These are phyloP conservation scores for Russula ochroleuca DNA, from an alignment of 768 basidiomycete genomes.

Conservation along the genomic window DNA sequence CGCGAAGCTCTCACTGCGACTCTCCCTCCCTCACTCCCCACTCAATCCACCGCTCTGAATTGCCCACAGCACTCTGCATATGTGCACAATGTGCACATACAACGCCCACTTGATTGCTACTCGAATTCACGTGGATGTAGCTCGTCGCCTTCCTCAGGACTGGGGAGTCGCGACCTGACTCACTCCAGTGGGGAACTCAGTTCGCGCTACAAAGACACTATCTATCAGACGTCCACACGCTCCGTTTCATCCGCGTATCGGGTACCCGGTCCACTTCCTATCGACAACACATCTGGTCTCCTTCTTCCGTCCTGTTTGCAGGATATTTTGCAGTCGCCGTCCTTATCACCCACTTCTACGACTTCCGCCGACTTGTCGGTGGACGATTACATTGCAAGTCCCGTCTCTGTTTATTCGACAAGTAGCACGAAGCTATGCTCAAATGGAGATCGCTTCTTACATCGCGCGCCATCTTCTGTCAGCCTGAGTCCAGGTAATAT, in stretches of 20 bases:
- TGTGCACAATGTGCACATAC: conserved; percentile 1
- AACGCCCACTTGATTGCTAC: conserved; percentile 4
- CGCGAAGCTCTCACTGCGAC: conserved; percentile 54
- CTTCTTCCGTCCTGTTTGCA: conserved; percentile 76
- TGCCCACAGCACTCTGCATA: not conserved
- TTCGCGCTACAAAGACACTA: conserved; percentile 48
- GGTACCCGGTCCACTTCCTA: conserved; percentile 27
- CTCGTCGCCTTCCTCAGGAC: not conserved
- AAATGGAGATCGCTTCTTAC: conserved; percentile 20
- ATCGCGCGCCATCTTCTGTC: conserved; percentile 26
- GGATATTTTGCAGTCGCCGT: conserved; percentile 67
- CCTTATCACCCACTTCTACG: conserved; percentile 49
- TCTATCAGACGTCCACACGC: conserved; percentile 66
- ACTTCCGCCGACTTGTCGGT: conserved; percentile 62
- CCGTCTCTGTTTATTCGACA: conserved; percentile 21
- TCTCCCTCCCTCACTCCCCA: conserved; percentile 12
- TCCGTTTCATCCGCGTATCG: conserved; percentile 37
- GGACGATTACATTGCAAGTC: conserved; percentile 44
- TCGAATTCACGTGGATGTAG: conserved; percentile 6
- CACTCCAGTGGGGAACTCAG: conserved; percentile 42
- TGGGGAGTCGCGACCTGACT: conserved; percentile 16
- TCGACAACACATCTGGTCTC: conserved; percentile 35
- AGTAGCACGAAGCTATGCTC: conserved; percentile 17
- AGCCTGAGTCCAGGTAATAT: conserved; percentile 49
- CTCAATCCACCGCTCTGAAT: conserved; percentile 4